Conservation (phyloP, 2,329 filamentous ascomycete genomes). For the Curvularia hawaiiensis region DNA sequence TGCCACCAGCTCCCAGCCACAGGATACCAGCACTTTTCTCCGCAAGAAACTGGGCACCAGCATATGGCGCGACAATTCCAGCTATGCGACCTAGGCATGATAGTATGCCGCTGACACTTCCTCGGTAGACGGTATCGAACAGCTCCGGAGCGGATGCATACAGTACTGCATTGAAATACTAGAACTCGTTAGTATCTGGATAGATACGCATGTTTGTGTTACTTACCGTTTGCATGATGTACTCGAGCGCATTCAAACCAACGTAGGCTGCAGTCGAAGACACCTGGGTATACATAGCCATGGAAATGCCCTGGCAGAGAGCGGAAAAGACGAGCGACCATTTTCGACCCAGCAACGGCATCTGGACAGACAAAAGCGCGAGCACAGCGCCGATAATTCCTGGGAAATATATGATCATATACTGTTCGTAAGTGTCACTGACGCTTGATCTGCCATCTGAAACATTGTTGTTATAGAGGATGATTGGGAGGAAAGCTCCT, state of each 20-base stretch:
- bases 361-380: constrained; percentile 31
- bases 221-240: constrained; percentile 41
- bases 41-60: constrained; percentile 31
- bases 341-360: constrained; percentile 36
- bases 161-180: constrained; percentile 40
- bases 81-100: constrained; percentile 36
- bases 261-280: constrained; percentile 33
- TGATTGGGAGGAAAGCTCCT: constrained; percentile 34
- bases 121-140: constrained; percentile 38
- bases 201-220: rapidly evolving
- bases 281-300: constrained; percentile 42
- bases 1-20: constrained; percentile 38
- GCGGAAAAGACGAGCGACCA: constrained; percentile 39
- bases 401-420: constrained; percentile 38
- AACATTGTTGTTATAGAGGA: constrained; percentile 39
- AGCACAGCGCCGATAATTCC: constrained; percentile 34
- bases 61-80: constrained; percentile 38
- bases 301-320: constrained; percentile 33
- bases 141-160: constrained; percentile 39
- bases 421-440: constrained; percentile 35
- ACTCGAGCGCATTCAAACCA: constrained; percentile 37
- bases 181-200: not conserved
- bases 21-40: constrained; percentile 33
- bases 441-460: constrained; percentile 28
- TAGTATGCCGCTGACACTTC: constrained; percentile 38